These are phyloP conservation scores for Fraxinus nigra DNA, from an alignment of 305 asterid genomes.

Conservation along the genomic window DNA sequence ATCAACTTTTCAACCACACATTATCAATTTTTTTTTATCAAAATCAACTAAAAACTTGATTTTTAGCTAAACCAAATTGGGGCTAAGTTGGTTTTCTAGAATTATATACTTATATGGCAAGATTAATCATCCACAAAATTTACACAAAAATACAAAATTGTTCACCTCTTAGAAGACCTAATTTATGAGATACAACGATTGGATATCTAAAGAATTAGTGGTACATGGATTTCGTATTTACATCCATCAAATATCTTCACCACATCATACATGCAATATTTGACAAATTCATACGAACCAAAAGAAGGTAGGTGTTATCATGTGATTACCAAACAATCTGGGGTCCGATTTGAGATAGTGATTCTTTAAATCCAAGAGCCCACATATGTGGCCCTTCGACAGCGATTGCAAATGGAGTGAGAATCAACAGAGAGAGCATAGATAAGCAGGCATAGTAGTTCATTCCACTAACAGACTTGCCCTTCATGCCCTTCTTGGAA, in stretches of 20 bases:
- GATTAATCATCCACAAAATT: not conserved
- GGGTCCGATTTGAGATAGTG: constrained; percentile 75
- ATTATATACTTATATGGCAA: not conserved
- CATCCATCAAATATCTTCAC: not conserved
- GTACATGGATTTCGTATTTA: not conserved
- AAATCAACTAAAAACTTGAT: not conserved
- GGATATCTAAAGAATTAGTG: not conserved
- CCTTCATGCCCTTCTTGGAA: constrained; percentile 94
- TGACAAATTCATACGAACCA: not conserved
- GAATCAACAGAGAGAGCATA: constrained; percentile 69
- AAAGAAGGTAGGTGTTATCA: constrained; percentile 28
- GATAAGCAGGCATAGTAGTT: constrained; percentile 94
- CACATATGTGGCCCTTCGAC: constrained; percentile 97
- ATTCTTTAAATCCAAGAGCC: constrained; percentile 65
- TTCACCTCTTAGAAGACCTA: not conserved
- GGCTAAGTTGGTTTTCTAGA: not conserved
- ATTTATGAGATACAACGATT: not conserved
- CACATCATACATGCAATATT: not conserved
- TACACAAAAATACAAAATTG: not conserved
- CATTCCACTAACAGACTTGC: constrained; percentile 94
- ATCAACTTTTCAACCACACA: not conserved
- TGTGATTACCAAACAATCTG: constrained; percentile 74
- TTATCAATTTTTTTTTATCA: not conserved
- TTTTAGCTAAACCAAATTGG: not conserved
- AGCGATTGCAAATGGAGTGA: constrained; percentile 92